Conservation (phyloP, 176 grass and related monocot species). For the Triticum aestivum region DNA sequence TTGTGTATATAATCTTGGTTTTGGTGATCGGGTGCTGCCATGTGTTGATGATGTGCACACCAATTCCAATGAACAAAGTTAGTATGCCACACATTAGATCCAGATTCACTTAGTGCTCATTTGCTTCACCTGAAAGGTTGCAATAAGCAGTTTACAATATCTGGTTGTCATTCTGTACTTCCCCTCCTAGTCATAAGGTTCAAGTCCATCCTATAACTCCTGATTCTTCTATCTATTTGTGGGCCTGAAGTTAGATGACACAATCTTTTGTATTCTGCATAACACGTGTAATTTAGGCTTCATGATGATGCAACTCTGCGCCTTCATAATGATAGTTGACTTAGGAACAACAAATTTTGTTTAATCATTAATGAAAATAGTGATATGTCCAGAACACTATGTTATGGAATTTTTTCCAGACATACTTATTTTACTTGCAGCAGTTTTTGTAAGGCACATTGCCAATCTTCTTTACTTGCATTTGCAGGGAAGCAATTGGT, state of each 20-base stretch:
- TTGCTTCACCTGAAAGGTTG: conserved; percentile 19
- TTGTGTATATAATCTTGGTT: background rate
- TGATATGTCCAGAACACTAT: background rate
- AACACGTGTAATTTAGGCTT: background rate
- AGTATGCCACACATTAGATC: background rate
- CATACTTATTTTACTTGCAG: background rate
- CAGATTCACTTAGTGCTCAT: background rate
- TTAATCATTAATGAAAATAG: background rate
- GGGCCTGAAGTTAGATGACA: conserved; percentile 2
- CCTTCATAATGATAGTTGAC: background rate
- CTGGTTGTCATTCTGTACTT: conserved; percentile 15
- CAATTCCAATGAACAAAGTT: background rate
- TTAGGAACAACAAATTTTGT: background rate
- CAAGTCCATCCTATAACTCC: background rate
- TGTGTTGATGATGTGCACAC: background rate
- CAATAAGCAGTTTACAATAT: conserved; percentile 24
- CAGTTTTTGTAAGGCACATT: conserved; percentile 14
- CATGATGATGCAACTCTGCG: background rate
- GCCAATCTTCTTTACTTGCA: conserved; percentile 20
- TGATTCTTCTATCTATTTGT: conserved; percentile 10
- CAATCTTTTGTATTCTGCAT: background rate
- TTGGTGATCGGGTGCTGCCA: background rate
- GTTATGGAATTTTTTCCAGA: background rate
- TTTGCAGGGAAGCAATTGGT: conserved; percentile 94
- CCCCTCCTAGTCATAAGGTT: background rate